Evolutionary conservation across 148 eudicot species (phyloP), one percentile per base, ranked within the genome.

Genomic region (Camellia sinensis): DNA sequence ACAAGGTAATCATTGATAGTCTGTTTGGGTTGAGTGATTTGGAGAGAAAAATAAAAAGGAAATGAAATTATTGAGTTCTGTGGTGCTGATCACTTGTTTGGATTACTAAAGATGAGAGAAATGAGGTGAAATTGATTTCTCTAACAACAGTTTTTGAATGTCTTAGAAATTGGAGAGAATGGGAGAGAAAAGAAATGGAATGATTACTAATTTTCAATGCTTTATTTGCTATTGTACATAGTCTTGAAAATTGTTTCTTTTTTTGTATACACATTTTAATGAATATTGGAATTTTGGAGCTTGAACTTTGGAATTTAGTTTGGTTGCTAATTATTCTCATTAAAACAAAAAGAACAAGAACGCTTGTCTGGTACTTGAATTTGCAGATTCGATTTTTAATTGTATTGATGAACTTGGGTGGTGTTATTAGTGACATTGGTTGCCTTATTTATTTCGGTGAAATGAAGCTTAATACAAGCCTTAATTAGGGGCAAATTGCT

Each of bases 1-100:
- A 89, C 59, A 95, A 95, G 98, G 98, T 89, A 29, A 29, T 29
- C 37, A 29, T 29, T 29, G 1, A 29, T 29, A 29, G 37, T 29
- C 37, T 29, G 37, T 29, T 29, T 29, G 1, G 1, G 1, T 29
- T 29, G 37, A 29, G 37, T 29, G 37, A 29, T 29, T 29, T 29
- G 37, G 37, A 29, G 37, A 59, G 62, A 11, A 11, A 59, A 59
- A 59, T 8, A 3, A 15, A 8, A 59, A 11, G 2, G 0, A 59
- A 15, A 11, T 3, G 3, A 59, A 59, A 59, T 11, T 8, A 0
- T 59, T 59, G 62, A 11, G 37, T 29, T 29, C 37, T 29, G 37
- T 29, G 37, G 37, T 29, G 37, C 37, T 29, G 37, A 29, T 29
- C 37, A 29, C 1, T 29, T 29, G 37, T 29, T 29, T 29, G 37